Evolutionary conservation across 164 flowering plant genomes (phyloP).

Genomic region (Vitis riparia): DNA sequence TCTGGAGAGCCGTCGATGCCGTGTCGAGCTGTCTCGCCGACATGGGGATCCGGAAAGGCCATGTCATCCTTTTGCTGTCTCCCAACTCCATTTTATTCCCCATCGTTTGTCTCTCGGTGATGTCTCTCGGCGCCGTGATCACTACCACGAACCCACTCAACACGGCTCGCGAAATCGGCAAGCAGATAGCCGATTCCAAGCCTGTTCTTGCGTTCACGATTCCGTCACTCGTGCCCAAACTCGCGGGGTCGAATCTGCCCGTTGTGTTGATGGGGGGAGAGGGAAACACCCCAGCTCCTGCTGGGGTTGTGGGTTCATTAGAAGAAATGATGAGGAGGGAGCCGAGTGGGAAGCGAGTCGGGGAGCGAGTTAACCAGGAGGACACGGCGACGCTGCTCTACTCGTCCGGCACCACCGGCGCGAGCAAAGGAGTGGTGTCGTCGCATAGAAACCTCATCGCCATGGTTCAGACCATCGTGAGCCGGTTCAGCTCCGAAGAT

Average conservation of each 20-base stretch:
- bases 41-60: slow-evolving; percentile 68
- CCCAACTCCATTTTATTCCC: slow-evolving; percentile 92
- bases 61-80: slow-evolving; percentile 82
- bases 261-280: slow-evolving; percentile 45
- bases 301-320: slow-evolving; percentile 30
- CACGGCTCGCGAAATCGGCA: slow-evolving; percentile 68
- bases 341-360: slow-evolving; percentile 38
- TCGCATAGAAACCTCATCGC: slow-evolving; percentile 76
- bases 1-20: slow-evolving; percentile 70
- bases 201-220: slow-evolving; percentile 78
- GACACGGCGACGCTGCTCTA: slow-evolving; percentile 86
- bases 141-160: slow-evolving; percentile 94
- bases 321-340: slow-evolving; percentile 42
- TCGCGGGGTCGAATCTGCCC: slow-evolving; percentile 49
- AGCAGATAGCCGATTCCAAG: slow-evolving; percentile 73
- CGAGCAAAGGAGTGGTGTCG: slow-evolving; percentile 83
- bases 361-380: slow-evolving; percentile 53
- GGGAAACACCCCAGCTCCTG: background rate
- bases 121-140: slow-evolving; percentile 85
- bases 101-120: slow-evolving; percentile 64
- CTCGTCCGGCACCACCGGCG: slow-evolving; percentile 96
- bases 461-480: slow-evolving; percentile 51
- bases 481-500: slow-evolving; percentile 35
- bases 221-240: slow-evolving; percentile 52
- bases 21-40: slow-evolving; percentile 55